Base-by-base conservation (phyloP, 192 early-diverging fungal species). In the Coemansia sp. region DNA sequence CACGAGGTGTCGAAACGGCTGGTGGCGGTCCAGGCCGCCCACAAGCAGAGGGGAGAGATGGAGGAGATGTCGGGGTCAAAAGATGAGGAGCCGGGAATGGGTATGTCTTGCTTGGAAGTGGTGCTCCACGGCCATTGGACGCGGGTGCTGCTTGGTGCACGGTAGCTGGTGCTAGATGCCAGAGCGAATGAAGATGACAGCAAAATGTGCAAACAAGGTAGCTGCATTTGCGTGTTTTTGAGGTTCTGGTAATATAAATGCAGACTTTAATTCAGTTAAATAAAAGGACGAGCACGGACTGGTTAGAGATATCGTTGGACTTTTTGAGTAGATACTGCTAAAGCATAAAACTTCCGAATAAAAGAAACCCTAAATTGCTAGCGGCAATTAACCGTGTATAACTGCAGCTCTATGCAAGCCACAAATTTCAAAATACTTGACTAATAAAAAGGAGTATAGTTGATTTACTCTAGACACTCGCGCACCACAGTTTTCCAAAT, bases 81-180 rank as follows among this genome's bases (percentile, higher is more conserved):
- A 1, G 41, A 43, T 23, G 58, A 47, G 1, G 53, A 53, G 5
- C 68, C 62, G 5, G 72, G 68, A 25, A 70, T 38, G 4, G 65
- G 72, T 1, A 68, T 71, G 32, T 80, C 68, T 11, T 65, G 35
- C n/a, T 58, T 67, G 32, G 62, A 68, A 10, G 57, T 61, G 8
- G 52, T 25, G 45, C 65, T 65, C 72, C 72, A 74, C 7, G 68
- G 77, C 77, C 77, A 80, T 50, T 68, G 68, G 24, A 80, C 39
- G 7, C 68, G 56, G 4, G 25, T 8, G 24, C 52, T 55, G 15
- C 25, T 55, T 55, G n/a, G 5, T 29, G 22, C n/a, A 15, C 38
- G 11, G 21, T 35, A 15, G 45, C 10, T 12, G 8, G n/a, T 7
- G 41, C 5, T 25, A 7, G 45, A 25, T 27, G 47, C 25, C 47